phyloP scores from a whole-genome alignment of 495 filamentous ascomycete species.

The Wilcoxina mikolae region DNA sequence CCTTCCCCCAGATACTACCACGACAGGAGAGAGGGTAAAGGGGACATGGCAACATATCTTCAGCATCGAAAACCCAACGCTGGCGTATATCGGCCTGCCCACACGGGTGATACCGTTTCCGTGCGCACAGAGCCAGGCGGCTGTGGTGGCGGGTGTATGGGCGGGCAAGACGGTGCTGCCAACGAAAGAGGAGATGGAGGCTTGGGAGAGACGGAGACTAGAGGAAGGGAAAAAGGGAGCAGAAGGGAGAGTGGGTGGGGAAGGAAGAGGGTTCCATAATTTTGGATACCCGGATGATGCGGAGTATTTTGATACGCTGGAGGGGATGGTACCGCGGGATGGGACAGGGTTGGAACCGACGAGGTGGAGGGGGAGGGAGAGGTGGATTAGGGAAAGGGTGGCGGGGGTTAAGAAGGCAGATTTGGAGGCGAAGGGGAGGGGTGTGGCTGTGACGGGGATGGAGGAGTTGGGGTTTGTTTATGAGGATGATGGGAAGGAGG shows the following conservation, averaged over 20 bases:
- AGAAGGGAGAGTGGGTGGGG: constrained; percentile 34
- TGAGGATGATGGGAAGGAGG: constrained; percentile 52
- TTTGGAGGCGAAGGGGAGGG: constrained; percentile 51
- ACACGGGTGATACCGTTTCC: constrained; percentile 77
- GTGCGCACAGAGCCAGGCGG: constrained; percentile 60
- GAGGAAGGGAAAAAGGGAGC: constrained; percentile 16
- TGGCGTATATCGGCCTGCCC: constrained; percentile 61
- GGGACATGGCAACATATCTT: constrained; percentile 67
- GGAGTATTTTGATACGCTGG: constrained; percentile 58
- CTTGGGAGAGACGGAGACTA: constrained; percentile 40
- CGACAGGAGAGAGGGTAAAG: constrained; percentile 50
- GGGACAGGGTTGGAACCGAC: constrained; percentile 41
- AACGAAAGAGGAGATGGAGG: constrained; percentile 42
- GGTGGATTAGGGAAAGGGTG: constrained; percentile 44
- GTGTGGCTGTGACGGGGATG: not conserved
- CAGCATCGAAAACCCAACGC: constrained; percentile 56
- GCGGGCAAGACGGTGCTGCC: constrained; percentile 53
- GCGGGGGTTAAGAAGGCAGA: constrained; percentile 59
- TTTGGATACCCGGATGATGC: constrained; percentile 61
- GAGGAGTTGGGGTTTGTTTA: constrained; percentile 35
- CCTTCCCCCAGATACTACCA: constrained; percentile 38
- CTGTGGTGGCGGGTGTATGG: constrained; percentile 62
- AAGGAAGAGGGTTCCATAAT: constrained; percentile 44
- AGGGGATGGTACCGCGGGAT: constrained; percentile 43
- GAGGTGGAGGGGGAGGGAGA: constrained; percentile 64